Evolutionary conservation across 1,139 yeast species (phyloP).

Genomic region (Kodamaea sp.): DNA sequence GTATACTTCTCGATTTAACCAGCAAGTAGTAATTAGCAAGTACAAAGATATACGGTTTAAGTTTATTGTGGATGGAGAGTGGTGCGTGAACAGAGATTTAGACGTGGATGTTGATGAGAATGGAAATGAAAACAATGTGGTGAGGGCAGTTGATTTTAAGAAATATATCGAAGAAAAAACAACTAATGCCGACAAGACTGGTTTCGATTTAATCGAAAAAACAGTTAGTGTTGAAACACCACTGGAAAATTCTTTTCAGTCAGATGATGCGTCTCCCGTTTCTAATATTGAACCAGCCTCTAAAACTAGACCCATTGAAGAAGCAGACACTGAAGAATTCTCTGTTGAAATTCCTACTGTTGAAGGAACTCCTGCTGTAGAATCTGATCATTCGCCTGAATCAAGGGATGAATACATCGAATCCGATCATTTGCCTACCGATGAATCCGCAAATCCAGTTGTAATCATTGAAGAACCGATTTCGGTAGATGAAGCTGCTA

Average conservation of each 20-base stretch:
- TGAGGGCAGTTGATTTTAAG: slow-evolving; percentile 27
- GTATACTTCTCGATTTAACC: slow-evolving; percentile 17
- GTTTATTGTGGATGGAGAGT: slow-evolving; percentile 36
- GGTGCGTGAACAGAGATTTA: slow-evolving; percentile 31
- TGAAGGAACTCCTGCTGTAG: too few species aligned
- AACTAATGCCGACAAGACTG: slow-evolving; percentile 1
- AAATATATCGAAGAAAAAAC: slow-evolving; percentile 1
- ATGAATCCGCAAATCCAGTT: too few species aligned
- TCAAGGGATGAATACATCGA: too few species aligned
- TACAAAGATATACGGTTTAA: slow-evolving; percentile 26
- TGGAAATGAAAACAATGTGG: slow-evolving; percentile 38
- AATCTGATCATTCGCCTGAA: too few species aligned
- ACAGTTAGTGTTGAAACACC: slow-evolving; percentile 1
- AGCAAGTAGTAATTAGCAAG: slow-evolving; percentile 11
- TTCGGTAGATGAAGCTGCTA: too few species aligned
- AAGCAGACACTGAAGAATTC: too few species aligned
- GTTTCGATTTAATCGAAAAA: not conserved
- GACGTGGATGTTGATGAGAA: slow-evolving; percentile 28
- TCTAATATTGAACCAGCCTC: not conserved
- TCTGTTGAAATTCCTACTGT: too few species aligned
- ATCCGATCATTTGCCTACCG: too few species aligned
- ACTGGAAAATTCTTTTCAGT: not conserved
- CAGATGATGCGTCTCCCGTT: not conserved
- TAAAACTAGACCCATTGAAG: too few species aligned
- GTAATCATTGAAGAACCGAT: too few species aligned